These are phyloP conservation scores for Teunomyces aglyptinius DNA, from an alignment of 805 yeast genomes.

Conservation along the genomic window DNA sequence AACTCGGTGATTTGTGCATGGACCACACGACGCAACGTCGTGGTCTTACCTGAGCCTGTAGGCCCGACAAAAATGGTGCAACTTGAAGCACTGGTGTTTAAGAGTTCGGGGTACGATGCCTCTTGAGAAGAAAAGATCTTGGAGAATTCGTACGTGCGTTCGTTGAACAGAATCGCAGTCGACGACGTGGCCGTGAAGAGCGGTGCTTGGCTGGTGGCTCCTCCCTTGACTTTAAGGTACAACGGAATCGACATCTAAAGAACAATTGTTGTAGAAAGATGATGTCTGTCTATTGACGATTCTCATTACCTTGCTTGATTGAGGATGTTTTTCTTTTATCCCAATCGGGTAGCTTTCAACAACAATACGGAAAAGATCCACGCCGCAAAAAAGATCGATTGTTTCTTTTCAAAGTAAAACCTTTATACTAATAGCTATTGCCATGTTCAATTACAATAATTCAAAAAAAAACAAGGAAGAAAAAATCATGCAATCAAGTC, in stretches of 20 bases:
- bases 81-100: conserved; percentile 8
- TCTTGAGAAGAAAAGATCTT: conserved; percentile 13
- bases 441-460: too few species aligned
- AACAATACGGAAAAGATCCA: neutral
- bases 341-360: neutral
- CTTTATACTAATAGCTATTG: too few species aligned
- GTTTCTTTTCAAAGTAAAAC: too few species aligned
- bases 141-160: conserved; percentile 19
- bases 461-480: too few species aligned
- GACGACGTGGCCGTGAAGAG: conserved; percentile 10
- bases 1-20: conserved; percentile 11
- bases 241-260: conserved; percentile 19
- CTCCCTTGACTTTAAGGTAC: conserved; percentile 25
- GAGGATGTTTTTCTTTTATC: conserved; percentile 1
- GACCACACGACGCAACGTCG: conserved; percentile 21
- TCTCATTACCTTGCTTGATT: neutral
- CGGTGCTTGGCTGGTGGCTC: conserved; percentile 7
- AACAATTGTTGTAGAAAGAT: neutral
- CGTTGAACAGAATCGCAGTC: conserved; percentile 18
- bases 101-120: conserved; percentile 8
- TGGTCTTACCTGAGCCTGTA: conserved; percentile 34
- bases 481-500: too few species aligned
- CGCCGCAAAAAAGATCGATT: neutral
- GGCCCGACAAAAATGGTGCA: conserved; percentile 27
- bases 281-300: neutral